Evolutionary conservation across 108 stramenopile species (phyloP), one percentile per base, ranked within the genome.

Genomic region (Nannochloropsis salina): DNA sequence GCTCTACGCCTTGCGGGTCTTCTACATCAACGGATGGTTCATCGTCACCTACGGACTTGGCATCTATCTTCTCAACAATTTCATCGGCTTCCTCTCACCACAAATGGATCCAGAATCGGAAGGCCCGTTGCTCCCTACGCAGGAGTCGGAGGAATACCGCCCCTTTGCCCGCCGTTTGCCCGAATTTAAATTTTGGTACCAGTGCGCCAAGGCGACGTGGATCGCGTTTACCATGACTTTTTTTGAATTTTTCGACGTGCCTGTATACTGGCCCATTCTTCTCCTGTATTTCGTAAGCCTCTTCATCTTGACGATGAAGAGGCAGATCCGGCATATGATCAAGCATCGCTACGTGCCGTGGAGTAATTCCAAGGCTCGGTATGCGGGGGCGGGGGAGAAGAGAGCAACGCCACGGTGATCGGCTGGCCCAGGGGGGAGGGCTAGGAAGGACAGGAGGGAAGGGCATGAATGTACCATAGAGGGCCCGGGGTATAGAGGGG

Each of bases 241-340:
- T 91, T 97, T 98, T 90, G 86, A 90, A 42, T 83, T 99, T 12
- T 99, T 99, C 91, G 98, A 99, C 91, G 91, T 99, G 44, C 99
- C 99, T 11, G 99, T 99, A n/a, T 99, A 98, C 91, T 98, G 99
- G 99, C 99, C 99, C 74, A 98, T 99, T 83, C 86, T 99, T 80
- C 86, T 99, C 22, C 88, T 98, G 92, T 99, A 99, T 92, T 99
- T 99, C 89, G 93, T 97, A 85, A 92, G 96, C 42, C 92, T 99
- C 40, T 97, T 99, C 89, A 95, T 96, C 90, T 93, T 98, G 94
- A 98, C 98, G n/a, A 98, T 99, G 98, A 97, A 96, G 91, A 90
- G 96, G 89, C 98, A 98, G 92, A 97, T 99, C 87, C 88, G 93
- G 89, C 98, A 99, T 91, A 99, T 99, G 98, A 96, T 96, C 92